Evolutionary conservation across 306 rosid species (phyloP), one percentile per base, ranked within the genome.

Genomic region (cucumber (Cucumis sativus)): DNA sequence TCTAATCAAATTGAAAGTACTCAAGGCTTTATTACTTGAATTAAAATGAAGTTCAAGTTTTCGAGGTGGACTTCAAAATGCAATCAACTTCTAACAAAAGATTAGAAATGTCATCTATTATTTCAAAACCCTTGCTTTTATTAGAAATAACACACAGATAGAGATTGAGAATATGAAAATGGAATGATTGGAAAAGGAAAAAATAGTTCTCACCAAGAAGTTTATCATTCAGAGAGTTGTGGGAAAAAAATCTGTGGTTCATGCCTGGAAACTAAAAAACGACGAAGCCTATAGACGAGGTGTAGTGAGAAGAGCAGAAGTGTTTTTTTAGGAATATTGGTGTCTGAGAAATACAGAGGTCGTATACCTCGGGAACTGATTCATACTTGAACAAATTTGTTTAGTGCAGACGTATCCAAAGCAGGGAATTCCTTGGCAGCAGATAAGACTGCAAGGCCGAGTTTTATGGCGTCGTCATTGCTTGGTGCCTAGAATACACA

Each of bases 391-490:
- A 90, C 82, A 64, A 90, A 92, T 81, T 92, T 90, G 82, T 90
- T 86, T 79, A 92, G 71, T 55, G 92, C 89, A 77, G 98, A 92
- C n/a, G 83, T 88, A 69, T 90, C 98, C 81, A 95, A 77, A 55
- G 91, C 97, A 20, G 83, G 65, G 84, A 95, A 95, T 35, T 89
- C 90, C 57, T 87, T 84, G 17, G 84, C 81, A 41, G 95, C 95
- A 57, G 87, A 87, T 39, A 85, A 89, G 70, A 90, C 97, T 40
- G 78, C 75, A 33, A 84, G 84, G 49, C 96, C 98, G 52, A 95
- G 98, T 71, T 85, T 87, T 79, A 87, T 81, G 8, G 98, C 96
- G 8, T 86, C 91, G 0, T 80, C 91, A 33, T 79, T 83, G 85
- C 88, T 92, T n/a, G 86, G 79, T 39, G 97, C 98, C 98, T 95